Evolutionary conservation across 2,329 filamentous ascomycete species (phyloP).

Genomic region (Ophiosphaerella korrae): DNA sequence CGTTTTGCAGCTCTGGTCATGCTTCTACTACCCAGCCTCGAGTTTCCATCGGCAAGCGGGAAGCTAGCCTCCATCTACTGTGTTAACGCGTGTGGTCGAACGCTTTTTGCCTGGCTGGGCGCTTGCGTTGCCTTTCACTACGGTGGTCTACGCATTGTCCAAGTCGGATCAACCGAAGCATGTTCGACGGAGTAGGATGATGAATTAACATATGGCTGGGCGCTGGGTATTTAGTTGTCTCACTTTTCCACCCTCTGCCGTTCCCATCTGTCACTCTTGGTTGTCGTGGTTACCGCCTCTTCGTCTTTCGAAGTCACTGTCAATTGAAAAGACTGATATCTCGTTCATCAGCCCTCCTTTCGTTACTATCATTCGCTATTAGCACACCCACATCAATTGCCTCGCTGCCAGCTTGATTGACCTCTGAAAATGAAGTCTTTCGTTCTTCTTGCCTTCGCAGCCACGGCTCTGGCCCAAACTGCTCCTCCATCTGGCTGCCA

Average conservation of each 20-base stretch:
- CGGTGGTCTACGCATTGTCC: slow-evolving; percentile 14
- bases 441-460: slow-evolving; percentile 35
- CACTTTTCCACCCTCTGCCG: slow-evolving; percentile 10
- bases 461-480: slow-evolving; percentile 34
- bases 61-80: slow-evolving; percentile 22
- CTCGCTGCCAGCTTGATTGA: slow-evolving; percentile 13
- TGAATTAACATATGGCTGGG: slow-evolving; percentile 16
- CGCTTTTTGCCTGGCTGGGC: slow-evolving; percentile 24
- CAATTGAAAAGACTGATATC: slow-evolving; percentile 39
- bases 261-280: slow-evolving; percentile 24
- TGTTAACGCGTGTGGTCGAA: slow-evolving; percentile 39
- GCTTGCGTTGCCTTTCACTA: slow-evolving; percentile 21
- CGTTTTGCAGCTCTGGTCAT: slow-evolving; percentile 5
- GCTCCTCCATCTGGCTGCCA: slow-evolving; percentile 59
- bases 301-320: slow-evolving; percentile 7
- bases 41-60: slow-evolving; percentile 23
- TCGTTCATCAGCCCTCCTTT: slow-evolving; percentile 44
- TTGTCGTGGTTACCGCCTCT: slow-evolving; percentile 31
- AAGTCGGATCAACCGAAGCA: slow-evolving; percentile 26
- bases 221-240: slow-evolving; percentile 38
- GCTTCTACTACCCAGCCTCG: slow-evolving; percentile 28
- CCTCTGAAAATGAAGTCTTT: slow-evolving; percentile 39
- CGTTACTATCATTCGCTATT: slow-evolving; percentile 14
- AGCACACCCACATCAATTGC: slow-evolving; percentile 5
- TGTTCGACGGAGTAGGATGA: slow-evolving; percentile 28